Evolutionary conservation across 306 rosid genomes (phyloP), one percentile per base, ranked within the genome.

Genomic region (Quercus suber): DNA sequence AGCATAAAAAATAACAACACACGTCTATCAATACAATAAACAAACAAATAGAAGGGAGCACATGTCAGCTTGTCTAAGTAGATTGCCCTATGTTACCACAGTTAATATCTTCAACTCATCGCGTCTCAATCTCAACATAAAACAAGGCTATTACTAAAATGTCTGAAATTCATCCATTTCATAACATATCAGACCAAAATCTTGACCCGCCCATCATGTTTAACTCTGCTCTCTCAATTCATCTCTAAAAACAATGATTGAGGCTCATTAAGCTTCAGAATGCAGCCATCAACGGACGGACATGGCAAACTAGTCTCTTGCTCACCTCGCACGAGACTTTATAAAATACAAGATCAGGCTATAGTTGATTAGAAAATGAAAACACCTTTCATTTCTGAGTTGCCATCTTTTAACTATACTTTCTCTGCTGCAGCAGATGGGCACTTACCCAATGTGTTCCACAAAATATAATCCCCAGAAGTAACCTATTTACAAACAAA

Each of bases 401-500:
- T 58, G 53, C 80, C 83, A 78, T 81, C 76, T 65, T 63, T 74
- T 45, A 74, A 68, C 74, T 87, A 86, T 53, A 65, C 80, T 69
- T 80, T 83, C 69, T 81, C 77, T 28, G 89, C 75, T 28, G 90
- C 86, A 74, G 84, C 90, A 43, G 82, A 80, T n/a, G 97, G 98
- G 84, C 98, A 95, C 78, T 88, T 89, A 35, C 95, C 96, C 76
- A 90, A 90, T 41, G 98, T 93, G 82, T 95, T 95, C 99, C 99
- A 93, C 88, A 95, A 76, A 76, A 93, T 95, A 78, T 93, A 95
- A 69, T 93, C 97, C 74, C 98, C 98, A 30, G 93, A 84, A 55
- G 89, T 89, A 78, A 88, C 90, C 97, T 95, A 89, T 68, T 76
- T 31, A 37, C 52, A 51, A 70, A 71, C 68, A 74, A 55, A 58